Evolutionary conservation across 2,329 filamentous ascomycete genomes (phyloP).

Genomic region (Botrytis cinerea): DNA sequence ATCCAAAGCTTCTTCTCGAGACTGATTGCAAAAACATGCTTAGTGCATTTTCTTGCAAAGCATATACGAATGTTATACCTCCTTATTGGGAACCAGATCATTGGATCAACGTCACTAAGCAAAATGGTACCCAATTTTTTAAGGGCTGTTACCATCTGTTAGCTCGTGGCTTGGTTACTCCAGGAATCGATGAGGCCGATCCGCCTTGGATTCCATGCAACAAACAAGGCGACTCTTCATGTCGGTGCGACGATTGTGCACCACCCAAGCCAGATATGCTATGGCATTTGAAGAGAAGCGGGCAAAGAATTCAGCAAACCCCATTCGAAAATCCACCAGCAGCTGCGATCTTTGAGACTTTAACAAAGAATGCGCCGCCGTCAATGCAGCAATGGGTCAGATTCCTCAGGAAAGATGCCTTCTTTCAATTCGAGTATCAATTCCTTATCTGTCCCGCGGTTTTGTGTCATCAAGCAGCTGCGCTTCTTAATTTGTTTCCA

Average conservation of each 20-base stretch:
- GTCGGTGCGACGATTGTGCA: not conserved
- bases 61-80: not conserved
- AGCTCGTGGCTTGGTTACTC: slow-evolving; percentile 8
- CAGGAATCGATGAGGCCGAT: not conserved
- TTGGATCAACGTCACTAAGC: slow-evolving; percentile 3
- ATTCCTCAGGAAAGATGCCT: slow-evolving; percentile 42
- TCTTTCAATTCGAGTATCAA: slow-evolving; percentile 43
- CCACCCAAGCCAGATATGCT: not conserved
- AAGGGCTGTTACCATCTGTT: not conserved
- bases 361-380: slow-evolving; percentile 50
- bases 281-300: slow-evolving; percentile 1
- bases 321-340: slow-evolving; percentile 54
- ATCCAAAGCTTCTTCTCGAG: not conserved
- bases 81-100: not conserved
- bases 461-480: slow-evolving; percentile 47
- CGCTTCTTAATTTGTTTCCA: slow-evolving; percentile 26
- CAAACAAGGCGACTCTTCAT: not conserved
- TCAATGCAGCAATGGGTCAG: slow-evolving; percentile 43
- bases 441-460: slow-evolving; percentile 47
- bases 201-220: not conserved
- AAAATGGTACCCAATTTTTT: not conserved
- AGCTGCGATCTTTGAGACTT: slow-evolving; percentile 53
- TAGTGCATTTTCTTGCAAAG: slow-evolving; percentile 1
- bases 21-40: not conserved
- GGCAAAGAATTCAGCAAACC: slow-evolving; percentile 38